These are phyloP conservation scores for Stygiomarasmius scandens DNA, from an alignment of 1,284 basidiomycete species.

Conservation along the genomic window DNA sequence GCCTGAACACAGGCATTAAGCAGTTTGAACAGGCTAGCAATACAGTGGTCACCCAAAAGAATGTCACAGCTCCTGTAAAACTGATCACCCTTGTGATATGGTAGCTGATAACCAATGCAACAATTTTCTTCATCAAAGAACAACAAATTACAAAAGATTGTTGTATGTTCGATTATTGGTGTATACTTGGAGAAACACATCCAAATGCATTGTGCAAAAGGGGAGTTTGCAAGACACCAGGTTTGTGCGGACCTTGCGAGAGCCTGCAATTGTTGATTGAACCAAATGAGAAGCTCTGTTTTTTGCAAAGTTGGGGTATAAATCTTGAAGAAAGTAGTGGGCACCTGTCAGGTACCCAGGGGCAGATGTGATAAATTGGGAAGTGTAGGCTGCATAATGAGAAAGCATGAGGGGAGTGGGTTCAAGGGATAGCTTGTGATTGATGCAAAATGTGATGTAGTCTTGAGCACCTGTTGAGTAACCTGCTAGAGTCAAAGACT, in stretches of 20 bases:
- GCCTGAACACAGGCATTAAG: too few species aligned
- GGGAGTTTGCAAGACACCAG: constrained; percentile 22
- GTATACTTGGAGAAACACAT: too few species aligned
- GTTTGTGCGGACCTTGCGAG: constrained; percentile 18
- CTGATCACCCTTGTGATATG: too few species aligned
- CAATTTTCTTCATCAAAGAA: too few species aligned
- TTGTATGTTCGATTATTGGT: too few species aligned
- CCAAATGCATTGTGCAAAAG: constrained; percentile 24
- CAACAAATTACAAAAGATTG: too few species aligned
- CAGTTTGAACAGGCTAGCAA: too few species aligned
- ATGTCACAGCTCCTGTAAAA: too few species aligned
- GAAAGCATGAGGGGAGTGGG: constrained; percentile 24
- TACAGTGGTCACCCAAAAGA: too few species aligned
- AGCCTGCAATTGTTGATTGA: constrained; percentile 17
- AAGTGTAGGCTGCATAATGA: constrained; percentile 23
- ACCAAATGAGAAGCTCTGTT: constrained; percentile 15
- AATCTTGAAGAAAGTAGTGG: constrained; percentile 13
- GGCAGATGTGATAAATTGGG: constrained; percentile 21
- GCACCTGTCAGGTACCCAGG: constrained; percentile 24
- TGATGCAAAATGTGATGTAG: constrained; percentile 24
- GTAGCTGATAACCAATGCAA: too few species aligned
- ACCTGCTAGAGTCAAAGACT: constrained; percentile 13
- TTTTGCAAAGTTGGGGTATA: constrained; percentile 7
- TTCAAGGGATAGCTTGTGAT: constrained; percentile 19
- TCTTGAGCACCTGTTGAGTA: constrained; percentile 20